phyloP scores from a whole-genome alignment of 1,139 yeast genomes.

The Meyerozyma sp. region DNA sequence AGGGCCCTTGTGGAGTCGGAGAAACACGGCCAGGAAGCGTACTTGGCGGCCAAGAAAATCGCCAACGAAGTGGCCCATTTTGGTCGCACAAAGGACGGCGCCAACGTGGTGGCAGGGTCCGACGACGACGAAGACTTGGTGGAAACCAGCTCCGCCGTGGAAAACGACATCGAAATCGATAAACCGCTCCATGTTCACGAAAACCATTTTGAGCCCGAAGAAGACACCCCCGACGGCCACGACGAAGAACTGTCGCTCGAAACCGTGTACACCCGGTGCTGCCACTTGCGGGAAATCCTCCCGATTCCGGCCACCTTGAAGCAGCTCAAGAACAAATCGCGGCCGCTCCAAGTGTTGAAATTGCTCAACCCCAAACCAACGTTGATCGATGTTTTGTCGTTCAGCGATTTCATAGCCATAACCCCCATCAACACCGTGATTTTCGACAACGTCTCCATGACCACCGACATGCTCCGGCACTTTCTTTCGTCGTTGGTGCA shows the following conservation, averaged over 20 bases:
- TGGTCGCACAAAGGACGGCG: constrained; percentile 17
- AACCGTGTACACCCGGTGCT: constrained; percentile 80
- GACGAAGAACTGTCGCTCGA: constrained; percentile 49
- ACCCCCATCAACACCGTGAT: constrained; percentile 75
- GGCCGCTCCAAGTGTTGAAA: constrained; percentile 72
- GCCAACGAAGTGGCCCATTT: constrained; percentile 57
- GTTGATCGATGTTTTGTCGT: constrained; percentile 79
- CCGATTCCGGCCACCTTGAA: constrained; percentile 90
- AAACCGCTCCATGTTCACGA: constrained; percentile 70
- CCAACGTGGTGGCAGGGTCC: constrained; percentile 9
- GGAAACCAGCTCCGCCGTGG: constrained; percentile 10
- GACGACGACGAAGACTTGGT: constrained; percentile 17
- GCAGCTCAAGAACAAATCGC: constrained; percentile 70
- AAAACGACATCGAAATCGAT: constrained; percentile 27
- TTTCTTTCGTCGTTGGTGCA: constrained; percentile 57
- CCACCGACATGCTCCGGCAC: constrained; percentile 74
- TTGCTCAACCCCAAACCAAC: constrained; percentile 90
- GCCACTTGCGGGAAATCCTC: constrained; percentile 85
- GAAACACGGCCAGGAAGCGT: constrained; percentile 73
- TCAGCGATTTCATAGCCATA: constrained; percentile 80
- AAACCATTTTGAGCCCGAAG: constrained; percentile 44
- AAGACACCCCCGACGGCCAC: constrained; percentile 8
- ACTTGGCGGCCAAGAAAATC: constrained; percentile 60
- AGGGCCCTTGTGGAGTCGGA: constrained; percentile 55
- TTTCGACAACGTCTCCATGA: constrained; percentile 77